Evolutionary conservation across 225 moss, liverwort and hornwort species (phyloP), one percentile per base, ranked within the genome.

Genomic region (Sphagnum contortum): DNA sequence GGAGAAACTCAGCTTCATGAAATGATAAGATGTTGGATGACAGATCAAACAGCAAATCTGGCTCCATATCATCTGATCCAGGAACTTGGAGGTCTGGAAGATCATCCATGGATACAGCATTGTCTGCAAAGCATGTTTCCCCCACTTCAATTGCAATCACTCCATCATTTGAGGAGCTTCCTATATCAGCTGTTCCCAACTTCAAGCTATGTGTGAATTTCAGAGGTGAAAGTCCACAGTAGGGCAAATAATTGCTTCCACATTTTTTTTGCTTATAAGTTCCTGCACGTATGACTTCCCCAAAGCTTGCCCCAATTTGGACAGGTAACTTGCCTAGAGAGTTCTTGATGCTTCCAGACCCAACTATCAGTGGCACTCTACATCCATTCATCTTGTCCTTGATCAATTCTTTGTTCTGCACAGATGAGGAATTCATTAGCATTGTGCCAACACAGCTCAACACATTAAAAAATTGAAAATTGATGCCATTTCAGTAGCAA

Each of bases 1-100:
- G 79, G 65, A 88, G 74, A 62, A 94, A 81, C 68, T 81, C 76
- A 64, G 93, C 80, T 63, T 94, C 85, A 68, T 90, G 90, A 59
- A 88, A 94, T 12, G 80, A 80, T 88, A 90, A 88, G 72, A 80
- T 86, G 69, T 93, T 86, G 9, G 83, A 74, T 9, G 92, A 90
- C 66, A 93, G 75, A 77, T 86, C 77, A 73, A 88, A 93, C 48
- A 93, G 88, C 45, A 90, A 77, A 62, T 84, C 77, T 3, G 88
- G 77, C 63, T 94, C 90, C 11, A 79, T 73, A 62, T 87, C 93
- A 75, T 87, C 80, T 48, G 82, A 81, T 63, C 88, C 88, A 56
- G 90, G 79, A 66, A 71, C 73, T 72, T 88, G 88, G 59, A 94
- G 77, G 66, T 84, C 82, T 67, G 87, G 73, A 53, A 81, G 65